phyloP scores from a whole-genome alignment of 345 rosid genomes.

The Citrus sp. region DNA sequence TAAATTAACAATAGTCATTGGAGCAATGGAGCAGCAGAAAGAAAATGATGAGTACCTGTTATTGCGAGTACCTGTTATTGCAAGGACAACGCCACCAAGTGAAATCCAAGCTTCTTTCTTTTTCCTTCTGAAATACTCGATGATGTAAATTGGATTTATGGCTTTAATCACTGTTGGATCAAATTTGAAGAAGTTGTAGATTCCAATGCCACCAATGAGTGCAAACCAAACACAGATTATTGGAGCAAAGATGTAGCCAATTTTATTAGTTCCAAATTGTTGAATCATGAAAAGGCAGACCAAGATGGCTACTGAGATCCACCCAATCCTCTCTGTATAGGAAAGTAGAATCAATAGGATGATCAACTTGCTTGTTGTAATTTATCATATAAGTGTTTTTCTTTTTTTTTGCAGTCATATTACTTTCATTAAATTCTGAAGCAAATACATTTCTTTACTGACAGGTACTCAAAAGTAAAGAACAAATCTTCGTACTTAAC shows the following conservation, averaged over 20 bases:
- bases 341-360: neutral
- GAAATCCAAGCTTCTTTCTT: conserved; percentile 45
- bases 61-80: conserved; percentile 38
- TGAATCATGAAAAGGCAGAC: conserved; percentile 42
- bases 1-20: too few relatives aligned
- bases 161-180: conserved; percentile 39
- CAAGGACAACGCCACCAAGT: conserved; percentile 43
- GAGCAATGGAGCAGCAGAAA: too few relatives aligned
- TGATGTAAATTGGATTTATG: conserved; percentile 36
- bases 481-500: too few relatives aligned
- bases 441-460: too few relatives aligned
- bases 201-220: conserved; percentile 31
- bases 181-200: conserved; percentile 35
- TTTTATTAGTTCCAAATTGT: conserved; percentile 47
- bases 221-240: conserved; percentile 40
- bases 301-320: conserved; percentile 42
- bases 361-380: neutral
- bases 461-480: too few relatives aligned
- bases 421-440: too few relatives aligned
- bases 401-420: too few relatives aligned
- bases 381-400: too few relatives aligned
- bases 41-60: conserved; percentile 27
- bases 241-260: conserved; percentile 47
- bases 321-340: conserved; percentile 33
- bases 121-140: conserved; percentile 40